phyloP scores from a whole-genome alignment of 176 grass and related monocot species.

The Stipa capillata region DNA sequence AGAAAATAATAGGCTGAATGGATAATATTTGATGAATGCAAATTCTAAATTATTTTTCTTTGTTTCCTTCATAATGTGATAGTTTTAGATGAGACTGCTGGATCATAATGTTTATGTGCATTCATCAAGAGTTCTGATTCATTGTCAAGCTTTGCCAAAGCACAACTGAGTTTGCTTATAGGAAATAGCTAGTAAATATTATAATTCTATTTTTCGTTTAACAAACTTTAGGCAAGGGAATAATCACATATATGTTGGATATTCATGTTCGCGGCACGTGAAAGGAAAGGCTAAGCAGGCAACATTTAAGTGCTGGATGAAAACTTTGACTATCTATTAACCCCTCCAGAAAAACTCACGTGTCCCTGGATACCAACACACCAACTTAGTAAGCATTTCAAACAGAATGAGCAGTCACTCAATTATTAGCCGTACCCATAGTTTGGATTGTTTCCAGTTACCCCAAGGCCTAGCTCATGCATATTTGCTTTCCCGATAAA shows the following conservation, averaged over 20 bases:
- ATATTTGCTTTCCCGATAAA: constrained; percentile 98
- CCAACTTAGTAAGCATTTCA: no score
- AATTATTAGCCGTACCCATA: constrained; percentile 59
- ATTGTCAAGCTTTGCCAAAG: not conserved
- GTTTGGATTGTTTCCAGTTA: constrained; percentile 97
- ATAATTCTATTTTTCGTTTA: not conserved
- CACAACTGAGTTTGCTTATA: not conserved
- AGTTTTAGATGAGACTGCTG: not conserved
- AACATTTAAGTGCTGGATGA: not conserved
- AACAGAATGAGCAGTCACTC: no score
- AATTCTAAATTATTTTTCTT: not conserved
- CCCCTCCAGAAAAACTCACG: not conserved
- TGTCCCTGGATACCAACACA: no score
- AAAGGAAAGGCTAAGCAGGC: not conserved
- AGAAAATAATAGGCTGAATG: constrained; percentile 7
- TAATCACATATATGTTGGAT: not conserved
- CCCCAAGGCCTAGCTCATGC: constrained; percentile 94
- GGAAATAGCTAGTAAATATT: not conserved
- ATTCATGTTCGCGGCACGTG: not conserved
- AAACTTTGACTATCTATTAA: not conserved
- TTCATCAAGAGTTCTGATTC: not conserved
- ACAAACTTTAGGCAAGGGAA: not conserved
- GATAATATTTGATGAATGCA: not conserved
- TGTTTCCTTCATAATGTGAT: not conserved
- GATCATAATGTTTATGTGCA: not conserved